Conservation (phyloP, 2,329 filamentous ascomycete genomes). For the Hypoxylon sp. region DNA sequence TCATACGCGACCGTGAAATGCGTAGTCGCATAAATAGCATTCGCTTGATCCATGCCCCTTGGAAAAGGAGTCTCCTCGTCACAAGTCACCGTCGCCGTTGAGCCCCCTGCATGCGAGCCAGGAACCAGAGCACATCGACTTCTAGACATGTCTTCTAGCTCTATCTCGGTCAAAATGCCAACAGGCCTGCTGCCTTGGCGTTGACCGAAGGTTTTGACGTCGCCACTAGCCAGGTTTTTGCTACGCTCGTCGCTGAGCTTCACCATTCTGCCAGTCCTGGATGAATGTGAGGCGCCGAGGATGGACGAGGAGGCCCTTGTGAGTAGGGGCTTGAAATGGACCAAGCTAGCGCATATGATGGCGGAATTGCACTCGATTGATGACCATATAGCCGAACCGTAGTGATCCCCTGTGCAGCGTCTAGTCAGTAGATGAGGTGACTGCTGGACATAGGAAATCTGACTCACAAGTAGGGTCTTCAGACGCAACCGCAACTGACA, state of each 20-base stretch:
- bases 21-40: not conserved
- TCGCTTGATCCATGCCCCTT: not conserved
- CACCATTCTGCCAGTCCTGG: not conserved
- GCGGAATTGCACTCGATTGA: not conserved
- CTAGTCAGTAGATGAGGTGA: not conserved
- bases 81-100: not conserved
- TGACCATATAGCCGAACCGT: not conserved
- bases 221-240: not conserved
- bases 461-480: not conserved
- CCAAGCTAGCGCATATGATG: slow-evolving; percentile 2
- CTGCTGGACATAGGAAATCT: not conserved
- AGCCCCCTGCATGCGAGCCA: not conserved
- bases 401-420: not conserved
- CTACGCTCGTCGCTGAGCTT: not conserved
- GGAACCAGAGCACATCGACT: not conserved
- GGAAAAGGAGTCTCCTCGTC: not conserved
- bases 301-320: not conserved
- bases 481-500: not conserved
- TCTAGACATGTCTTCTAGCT: not conserved
- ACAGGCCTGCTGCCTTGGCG: not conserved
- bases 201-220: not conserved
- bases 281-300: not conserved
- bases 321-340: slow-evolving; percentile 5
- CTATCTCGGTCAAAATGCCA: slow-evolving; percentile 5
- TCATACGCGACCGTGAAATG: not conserved